Evolutionary conservation across 768 basidiomycete genomes (phyloP).

Genomic region (Pulveroboletus sp.): DNA sequence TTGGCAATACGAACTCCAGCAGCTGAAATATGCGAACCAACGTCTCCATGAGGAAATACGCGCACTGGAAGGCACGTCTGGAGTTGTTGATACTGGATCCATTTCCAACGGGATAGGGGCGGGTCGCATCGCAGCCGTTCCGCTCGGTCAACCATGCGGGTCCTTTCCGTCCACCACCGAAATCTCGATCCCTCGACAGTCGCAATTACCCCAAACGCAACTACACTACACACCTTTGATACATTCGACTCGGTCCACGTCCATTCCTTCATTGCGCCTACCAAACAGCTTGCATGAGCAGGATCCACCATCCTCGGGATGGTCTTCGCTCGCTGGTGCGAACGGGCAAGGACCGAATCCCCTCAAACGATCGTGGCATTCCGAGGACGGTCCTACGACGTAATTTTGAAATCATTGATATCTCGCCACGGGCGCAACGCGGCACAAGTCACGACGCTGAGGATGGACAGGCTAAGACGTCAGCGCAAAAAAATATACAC

Average conservation of each 20-base stretch:
- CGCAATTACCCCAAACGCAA: conserved; percentile 5
- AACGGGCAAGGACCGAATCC: conserved; percentile 19
- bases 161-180: not conserved
- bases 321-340: conserved; percentile 29
- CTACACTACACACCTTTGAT: conserved; percentile 4
- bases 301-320: conserved; percentile 19
- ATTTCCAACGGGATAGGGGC: not conserved
- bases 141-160: not conserved
- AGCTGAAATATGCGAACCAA: conserved; percentile 70
- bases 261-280: conserved; percentile 1
- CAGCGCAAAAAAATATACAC: not conserved
- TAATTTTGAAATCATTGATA: not conserved
- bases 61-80: conserved; percentile 32
- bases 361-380: conserved; percentile 28
- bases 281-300: conserved; percentile 16
- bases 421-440: not conserved
- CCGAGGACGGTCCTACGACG: conserved; percentile 19
- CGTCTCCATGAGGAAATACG: conserved; percentile 56
- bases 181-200: not conserved
- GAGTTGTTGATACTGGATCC: not conserved
- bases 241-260: conserved; percentile 1
- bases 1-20: conserved; percentile 93
- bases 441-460: not conserved
- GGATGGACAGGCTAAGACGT: too few relatives aligned
- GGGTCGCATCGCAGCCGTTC: not conserved